Conservation (phyloP, 345 rosid genomes). For the Excoecaria agallocha region DNA sequence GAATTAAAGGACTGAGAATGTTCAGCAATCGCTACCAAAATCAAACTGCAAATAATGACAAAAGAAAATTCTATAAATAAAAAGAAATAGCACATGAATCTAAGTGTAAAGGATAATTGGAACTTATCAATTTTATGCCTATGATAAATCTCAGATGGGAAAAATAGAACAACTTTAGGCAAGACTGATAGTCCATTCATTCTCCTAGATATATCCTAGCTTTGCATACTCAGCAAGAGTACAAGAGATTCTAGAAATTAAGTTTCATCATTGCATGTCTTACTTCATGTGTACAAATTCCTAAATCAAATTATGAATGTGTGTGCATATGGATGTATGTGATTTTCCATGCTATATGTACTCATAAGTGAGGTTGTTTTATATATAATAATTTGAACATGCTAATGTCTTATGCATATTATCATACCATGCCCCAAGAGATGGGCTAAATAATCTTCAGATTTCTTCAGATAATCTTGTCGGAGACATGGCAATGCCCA, state of each 20-base stretch:
- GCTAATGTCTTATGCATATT: not conserved
- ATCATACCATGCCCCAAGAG: slow-evolving; percentile 85
- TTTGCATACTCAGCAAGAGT: not conserved
- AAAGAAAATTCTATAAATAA: not conserved
- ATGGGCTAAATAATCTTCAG: slow-evolving; percentile 95
- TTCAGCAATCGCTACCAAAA: not conserved
- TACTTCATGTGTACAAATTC: not conserved
- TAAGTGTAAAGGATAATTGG: not conserved
- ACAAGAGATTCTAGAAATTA: not conserved
- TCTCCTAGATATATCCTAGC: not conserved
- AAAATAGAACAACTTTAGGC: not conserved
- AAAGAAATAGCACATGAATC: not conserved
- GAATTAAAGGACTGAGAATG: not conserved
- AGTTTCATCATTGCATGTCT: not conserved
- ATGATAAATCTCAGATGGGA: not conserved
- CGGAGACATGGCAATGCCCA: slow-evolving; percentile 94
- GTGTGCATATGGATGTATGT: not conserved
- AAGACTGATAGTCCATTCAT: too few relatives aligned
- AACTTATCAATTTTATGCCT: not conserved
- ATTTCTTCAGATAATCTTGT: slow-evolving; percentile 78
- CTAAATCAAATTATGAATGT: not conserved
- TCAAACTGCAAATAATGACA: slow-evolving; percentile 5
- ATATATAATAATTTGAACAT: not conserved
- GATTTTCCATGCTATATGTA: not conserved
- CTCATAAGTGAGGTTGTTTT: not conserved